Conservation (phyloP, 768 basidiomycete species). For the Mycena crocata region DNA sequence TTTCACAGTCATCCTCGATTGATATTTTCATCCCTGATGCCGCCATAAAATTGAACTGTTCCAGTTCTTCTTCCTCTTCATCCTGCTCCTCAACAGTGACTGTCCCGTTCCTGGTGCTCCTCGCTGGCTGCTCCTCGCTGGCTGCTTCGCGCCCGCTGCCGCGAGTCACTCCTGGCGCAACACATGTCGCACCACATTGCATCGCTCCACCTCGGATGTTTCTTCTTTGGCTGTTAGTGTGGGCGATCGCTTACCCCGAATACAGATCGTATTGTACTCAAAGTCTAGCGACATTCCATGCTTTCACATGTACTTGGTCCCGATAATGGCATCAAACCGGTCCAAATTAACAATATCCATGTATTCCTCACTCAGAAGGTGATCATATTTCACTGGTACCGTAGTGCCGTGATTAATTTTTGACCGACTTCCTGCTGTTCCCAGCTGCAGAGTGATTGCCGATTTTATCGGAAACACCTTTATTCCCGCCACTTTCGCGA, state of each 20-base stretch:
- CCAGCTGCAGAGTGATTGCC: slow-evolving; percentile 43
- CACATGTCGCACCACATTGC: not conserved
- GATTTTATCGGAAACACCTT: slow-evolving; percentile 24
- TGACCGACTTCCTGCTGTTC: slow-evolving; percentile 44
- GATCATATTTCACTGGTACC: slow-evolving; percentile 18
- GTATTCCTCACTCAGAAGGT: slow-evolving; percentile 25
- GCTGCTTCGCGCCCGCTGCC: not conserved
- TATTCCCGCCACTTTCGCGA: slow-evolving; percentile 30
- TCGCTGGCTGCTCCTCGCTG: not conserved
- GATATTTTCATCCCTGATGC: not conserved
- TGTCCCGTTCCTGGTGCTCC: not conserved
- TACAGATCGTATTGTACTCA: slow-evolving; percentile 18
- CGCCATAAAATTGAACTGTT: not conserved
- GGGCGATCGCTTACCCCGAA: slow-evolving; percentile 17
- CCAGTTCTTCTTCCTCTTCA: slow-evolving; percentile 1
- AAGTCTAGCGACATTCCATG: slow-evolving; percentile 42
- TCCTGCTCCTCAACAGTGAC: not conserved
- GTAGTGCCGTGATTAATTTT: slow-evolving; percentile 43
- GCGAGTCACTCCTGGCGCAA: not conserved
- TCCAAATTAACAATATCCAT: slow-evolving; percentile 51
- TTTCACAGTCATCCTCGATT: not conserved
- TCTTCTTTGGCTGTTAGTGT: not conserved
- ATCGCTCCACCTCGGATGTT: not conserved
- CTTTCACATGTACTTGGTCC: slow-evolving; percentile 46
- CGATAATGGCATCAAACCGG: slow-evolving; percentile 49